Evolutionary conservation across 495 filamentous ascomycete species (phyloP).

Genomic region (Lindgomyces ingoldianus): DNA sequence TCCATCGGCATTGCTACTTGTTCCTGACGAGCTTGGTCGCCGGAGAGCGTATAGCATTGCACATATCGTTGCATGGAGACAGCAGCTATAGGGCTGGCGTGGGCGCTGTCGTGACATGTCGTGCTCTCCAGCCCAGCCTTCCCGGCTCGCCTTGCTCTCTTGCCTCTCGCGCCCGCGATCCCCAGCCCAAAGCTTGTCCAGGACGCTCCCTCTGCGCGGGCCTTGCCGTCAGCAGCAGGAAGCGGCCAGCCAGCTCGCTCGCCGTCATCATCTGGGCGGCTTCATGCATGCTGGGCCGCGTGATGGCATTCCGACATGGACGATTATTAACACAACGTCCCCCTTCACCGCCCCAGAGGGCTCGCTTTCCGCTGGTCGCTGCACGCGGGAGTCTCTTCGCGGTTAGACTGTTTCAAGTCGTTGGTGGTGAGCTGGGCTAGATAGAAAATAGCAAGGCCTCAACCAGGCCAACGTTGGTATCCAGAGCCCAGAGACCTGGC

Average conservation of each 20-base stretch:
- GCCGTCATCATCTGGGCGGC: background rate
- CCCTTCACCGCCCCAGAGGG: slow-evolving; percentile 15
- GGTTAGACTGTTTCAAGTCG: slow-evolving; percentile 27
- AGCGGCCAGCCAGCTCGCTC: background rate
- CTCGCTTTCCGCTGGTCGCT: background rate
- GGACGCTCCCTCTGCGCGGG: background rate
- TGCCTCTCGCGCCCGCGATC: background rate
- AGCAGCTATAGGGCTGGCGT: background rate
- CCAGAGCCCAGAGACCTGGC: background rate
- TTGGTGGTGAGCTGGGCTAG: slow-evolving; percentile 13
- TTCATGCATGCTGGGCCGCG: background rate
- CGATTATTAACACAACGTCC: background rate
- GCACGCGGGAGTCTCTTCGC: slow-evolving; percentile 2
- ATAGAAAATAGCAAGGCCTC: slow-evolving; percentile 21
- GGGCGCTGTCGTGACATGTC: background rate
- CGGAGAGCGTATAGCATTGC: slow-evolving; percentile 18
- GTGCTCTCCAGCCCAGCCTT: background rate
- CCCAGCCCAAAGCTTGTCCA: slow-evolving; percentile 5
- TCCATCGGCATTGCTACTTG: slow-evolving; percentile 13
- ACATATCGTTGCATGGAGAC: background rate
- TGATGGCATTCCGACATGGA: slow-evolving; percentile 1
- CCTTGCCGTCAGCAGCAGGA: background rate
- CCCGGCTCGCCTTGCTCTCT: slow-evolving; percentile 11
- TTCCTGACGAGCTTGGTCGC: slow-evolving; percentile 19
- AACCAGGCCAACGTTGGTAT: background rate